Evolutionary conservation across 2,329 filamentous ascomycete species (phyloP), one percentile per base, ranked within the genome.

Genomic region (Aspergillus sclerotialis): DNA sequence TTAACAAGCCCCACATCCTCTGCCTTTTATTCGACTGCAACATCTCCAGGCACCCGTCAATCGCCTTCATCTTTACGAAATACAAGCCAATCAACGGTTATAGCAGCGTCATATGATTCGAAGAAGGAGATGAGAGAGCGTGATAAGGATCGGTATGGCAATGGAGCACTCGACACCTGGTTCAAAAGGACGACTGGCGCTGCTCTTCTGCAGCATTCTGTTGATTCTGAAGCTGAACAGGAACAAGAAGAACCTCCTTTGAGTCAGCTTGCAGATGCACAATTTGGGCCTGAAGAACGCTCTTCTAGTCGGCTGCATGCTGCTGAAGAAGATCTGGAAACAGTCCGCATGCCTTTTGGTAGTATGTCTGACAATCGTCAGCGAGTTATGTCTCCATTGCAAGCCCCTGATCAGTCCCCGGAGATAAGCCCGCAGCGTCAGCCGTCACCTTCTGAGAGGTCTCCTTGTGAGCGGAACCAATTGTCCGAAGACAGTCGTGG

Each of bases 161-260:
- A 49, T 26, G 52, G 49, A 14, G 45, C 49, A n/a, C 40, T 60
- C 7, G 56, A 60, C 32, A 52, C 48, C 4, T 58, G 55, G 55
- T 51, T 60, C 18, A 31, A 42, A 13, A 53, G 35, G 12, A 42
- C 37, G 3, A 42, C 46, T 2, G 40, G 41, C 19, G 36, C 28
- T 3, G 9, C 35, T 5, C 17, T 31, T 13, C n/a, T 31, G 7
- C 35, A 29, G 7, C 23, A 11, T 8, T 16, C 24, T 10, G 16
- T 19, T 4, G 33, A 14, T 4, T 17, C 37, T 14, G 14, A 18
- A 1, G 24, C 23, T 4, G 24, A 27, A 7, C 35, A 35, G 8
- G 21, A 37, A 6, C 8, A 19, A 9, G 30, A 31, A 7, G 37
- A 39, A 10, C 27, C 28, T 15, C 24, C 38, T 2, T 33, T 49